Evolutionary conservation across 768 basidiomycete species (phyloP).

Genomic region (Psilocybe azurescens): DNA sequence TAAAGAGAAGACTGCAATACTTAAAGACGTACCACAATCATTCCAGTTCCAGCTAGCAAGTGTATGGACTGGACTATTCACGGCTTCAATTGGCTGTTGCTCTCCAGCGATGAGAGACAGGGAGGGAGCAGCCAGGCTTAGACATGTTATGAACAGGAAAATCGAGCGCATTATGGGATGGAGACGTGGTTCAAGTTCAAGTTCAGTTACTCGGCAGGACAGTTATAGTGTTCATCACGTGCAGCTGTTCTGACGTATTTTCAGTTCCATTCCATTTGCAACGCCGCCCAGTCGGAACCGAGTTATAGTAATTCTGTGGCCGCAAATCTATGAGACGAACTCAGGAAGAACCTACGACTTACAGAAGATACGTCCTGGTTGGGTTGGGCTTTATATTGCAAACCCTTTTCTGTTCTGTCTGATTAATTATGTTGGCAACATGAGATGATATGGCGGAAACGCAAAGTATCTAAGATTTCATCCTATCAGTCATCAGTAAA

Average conservation of each 20-base stretch:
- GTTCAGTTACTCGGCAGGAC: neutral
- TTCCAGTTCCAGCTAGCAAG: conserved; percentile 66
- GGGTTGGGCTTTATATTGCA: conserved; percentile 54
- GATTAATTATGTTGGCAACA: conserved; percentile 81
- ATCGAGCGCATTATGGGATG: conserved; percentile 24
- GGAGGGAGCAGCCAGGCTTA: conserved; percentile 24
- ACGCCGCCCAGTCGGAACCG: conserved; percentile 76
- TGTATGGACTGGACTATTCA: conserved; percentile 30
- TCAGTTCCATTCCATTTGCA: conserved; percentile 49
- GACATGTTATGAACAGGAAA: conserved; percentile 18
- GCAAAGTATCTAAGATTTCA: conserved; percentile 68
- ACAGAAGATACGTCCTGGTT: conserved; percentile 70
- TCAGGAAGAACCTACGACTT: conserved; percentile 71
- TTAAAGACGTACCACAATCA: conserved; percentile 70
- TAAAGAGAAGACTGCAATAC: neutral
- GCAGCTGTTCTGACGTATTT: conserved; percentile 9
- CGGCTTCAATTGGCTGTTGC: conserved; percentile 28
- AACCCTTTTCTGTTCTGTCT: conserved; percentile 77
- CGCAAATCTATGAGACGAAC: neutral
- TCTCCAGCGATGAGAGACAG: conserved; percentile 28
- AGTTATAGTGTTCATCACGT: neutral
- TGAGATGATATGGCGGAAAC: conserved; percentile 74
- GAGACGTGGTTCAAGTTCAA: conserved; percentile 10
- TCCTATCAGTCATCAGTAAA: too few species aligned
- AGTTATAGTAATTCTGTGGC: neutral